phyloP scores from a whole-genome alignment of 139 green algal species.

The Parachlorella kessleri region DNA sequence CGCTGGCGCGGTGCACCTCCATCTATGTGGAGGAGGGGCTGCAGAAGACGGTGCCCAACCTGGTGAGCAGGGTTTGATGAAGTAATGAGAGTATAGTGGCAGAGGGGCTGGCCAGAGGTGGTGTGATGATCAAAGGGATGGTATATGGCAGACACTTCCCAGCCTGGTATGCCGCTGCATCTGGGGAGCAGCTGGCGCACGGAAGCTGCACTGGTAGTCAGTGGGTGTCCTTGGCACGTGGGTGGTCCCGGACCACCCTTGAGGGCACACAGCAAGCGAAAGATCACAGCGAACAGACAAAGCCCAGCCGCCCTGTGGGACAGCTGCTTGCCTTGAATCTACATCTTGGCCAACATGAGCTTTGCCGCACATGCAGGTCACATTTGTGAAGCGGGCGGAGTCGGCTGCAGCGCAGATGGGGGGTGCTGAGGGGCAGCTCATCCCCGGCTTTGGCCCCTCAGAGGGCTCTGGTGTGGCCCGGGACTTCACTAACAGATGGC shows the following conservation, averaged over 20 bases:
- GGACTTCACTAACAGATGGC: slow-evolving; percentile 80
- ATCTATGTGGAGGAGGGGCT: slow-evolving; percentile 91
- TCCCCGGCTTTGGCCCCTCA: slow-evolving; percentile 56
- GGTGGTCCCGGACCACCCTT: too few species aligned
- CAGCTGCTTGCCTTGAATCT: too few species aligned
- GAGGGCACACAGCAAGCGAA: too few species aligned
- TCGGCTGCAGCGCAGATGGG: slow-evolving; percentile 16
- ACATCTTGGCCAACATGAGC: too few species aligned
- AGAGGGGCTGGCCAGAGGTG: background rate
- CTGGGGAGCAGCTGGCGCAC: too few species aligned
- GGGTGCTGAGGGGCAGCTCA: slow-evolving; percentile 60
- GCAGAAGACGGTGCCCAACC: slow-evolving; percentile 9
- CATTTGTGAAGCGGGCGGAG: slow-evolving; percentile 39
- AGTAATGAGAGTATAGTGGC: background rate
- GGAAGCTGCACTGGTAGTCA: background rate
- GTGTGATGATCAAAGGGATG: background rate
- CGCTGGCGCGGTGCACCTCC: slow-evolving; percentile 63
- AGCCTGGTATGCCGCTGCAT: too few species aligned
- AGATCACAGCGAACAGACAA: too few species aligned
- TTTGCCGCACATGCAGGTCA: slow-evolving; percentile 19
- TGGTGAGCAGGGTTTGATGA: slow-evolving; percentile 3
- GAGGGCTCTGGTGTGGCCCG: slow-evolving; percentile 61
- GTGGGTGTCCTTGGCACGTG: too few species aligned
- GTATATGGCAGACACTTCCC: background rate
- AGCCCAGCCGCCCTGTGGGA: too few species aligned